Percentiles rank a stretch among this genome's conserved stretches.
phyloP scores from a whole-genome alignment of 768 basidiomycete genomes.

The Lactifluus subvellereus region DNA sequence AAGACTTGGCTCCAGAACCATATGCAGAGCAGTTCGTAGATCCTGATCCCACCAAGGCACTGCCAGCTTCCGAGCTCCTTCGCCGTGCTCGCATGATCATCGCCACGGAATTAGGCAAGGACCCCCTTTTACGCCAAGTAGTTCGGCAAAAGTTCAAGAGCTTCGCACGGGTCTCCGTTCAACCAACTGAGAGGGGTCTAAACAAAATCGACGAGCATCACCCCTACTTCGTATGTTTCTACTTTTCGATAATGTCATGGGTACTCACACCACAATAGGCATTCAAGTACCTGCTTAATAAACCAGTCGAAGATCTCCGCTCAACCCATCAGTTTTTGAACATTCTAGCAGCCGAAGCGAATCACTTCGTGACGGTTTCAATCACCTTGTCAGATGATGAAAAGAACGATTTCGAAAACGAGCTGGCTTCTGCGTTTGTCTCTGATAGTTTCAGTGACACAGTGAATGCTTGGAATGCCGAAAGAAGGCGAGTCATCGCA shows the following conservation, averaged over 20 bases:
- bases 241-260: not conserved
- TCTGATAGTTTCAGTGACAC: conserved; percentile 83
- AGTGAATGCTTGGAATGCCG: conserved; percentile 86
- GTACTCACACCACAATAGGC: conserved; percentile 43
- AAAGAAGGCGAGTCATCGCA: conserved; percentile 71
- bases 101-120: conserved; percentile 86
- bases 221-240: conserved; percentile 56
- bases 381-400: conserved; percentile 60
- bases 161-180: conserved; percentile 69
- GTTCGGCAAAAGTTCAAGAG: conserved; percentile 71
- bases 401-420: conserved; percentile 63
- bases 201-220: conserved; percentile 71
- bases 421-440: conserved; percentile 73
- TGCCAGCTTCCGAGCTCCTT: conserved; percentile 61
- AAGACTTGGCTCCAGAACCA: conserved; percentile 67
- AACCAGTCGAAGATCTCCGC: conserved; percentile 65
- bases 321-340: conserved; percentile 78
- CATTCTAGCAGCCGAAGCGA: conserved; percentile 86
- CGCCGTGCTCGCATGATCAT: conserved; percentile 76
- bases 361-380: conserved; percentile 73
- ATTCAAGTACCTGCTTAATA: conserved; percentile 90
- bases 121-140: conserved; percentile 77
- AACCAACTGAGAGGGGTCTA: conserved; percentile 83
- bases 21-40: conserved; percentile 86
- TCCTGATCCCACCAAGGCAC: conserved; percentile 52